A percentile compares a stretch with the other conserved stretches of the same genome.
These are phyloP conservation scores for Thraustotheca clavata DNA, from an alignment of 352 stramenopile genomes.

Conservation along the genomic window DNA sequence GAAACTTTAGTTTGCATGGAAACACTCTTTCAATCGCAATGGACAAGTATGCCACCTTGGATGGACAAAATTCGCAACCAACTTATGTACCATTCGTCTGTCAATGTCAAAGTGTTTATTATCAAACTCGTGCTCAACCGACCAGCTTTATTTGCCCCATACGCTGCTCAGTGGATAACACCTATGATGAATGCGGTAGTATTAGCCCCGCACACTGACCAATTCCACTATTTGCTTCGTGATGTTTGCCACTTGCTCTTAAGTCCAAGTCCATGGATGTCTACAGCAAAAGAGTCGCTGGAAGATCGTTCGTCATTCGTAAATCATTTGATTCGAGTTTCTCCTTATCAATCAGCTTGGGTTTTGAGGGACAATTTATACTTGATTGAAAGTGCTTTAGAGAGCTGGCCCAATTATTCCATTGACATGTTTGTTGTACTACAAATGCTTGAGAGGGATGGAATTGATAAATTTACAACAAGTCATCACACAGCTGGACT, in stretches of 20 bases:
- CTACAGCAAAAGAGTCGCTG: not conserved
- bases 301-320: constrained; percentile 39
- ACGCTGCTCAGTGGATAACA: constrained; percentile 39
- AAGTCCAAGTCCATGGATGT: constrained; percentile 17
- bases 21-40: constrained; percentile 46
- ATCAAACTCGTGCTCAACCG: constrained; percentile 63
- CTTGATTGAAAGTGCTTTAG: constrained; percentile 43
- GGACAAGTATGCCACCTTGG: constrained; percentile 61
- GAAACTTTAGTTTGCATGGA: constrained; percentile 74
- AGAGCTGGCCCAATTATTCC: constrained; percentile 34
- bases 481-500: constrained; percentile 43
- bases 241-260: constrained; percentile 60
- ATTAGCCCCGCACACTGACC: constrained; percentile 31
- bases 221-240: constrained; percentile 71
- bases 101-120: constrained; percentile 66
- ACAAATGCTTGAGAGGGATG: constrained; percentile 31
- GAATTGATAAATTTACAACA: constrained; percentile 28
- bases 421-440: constrained; percentile 36
- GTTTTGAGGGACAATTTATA: constrained; percentile 63
- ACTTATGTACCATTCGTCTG: constrained; percentile 30
- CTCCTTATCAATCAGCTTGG: not conserved
- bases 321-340: constrained; percentile 26
- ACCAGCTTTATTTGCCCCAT: constrained; percentile 43
- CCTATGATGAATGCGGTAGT: constrained; percentile 47
- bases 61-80: constrained; percentile 69